A percentile compares a stretch with the other conserved stretches of the same genome.
phyloP scores from a whole-genome alignment of 2,329 filamentous ascomycete genomes.

The Aspergillus fumigatus region DNA sequence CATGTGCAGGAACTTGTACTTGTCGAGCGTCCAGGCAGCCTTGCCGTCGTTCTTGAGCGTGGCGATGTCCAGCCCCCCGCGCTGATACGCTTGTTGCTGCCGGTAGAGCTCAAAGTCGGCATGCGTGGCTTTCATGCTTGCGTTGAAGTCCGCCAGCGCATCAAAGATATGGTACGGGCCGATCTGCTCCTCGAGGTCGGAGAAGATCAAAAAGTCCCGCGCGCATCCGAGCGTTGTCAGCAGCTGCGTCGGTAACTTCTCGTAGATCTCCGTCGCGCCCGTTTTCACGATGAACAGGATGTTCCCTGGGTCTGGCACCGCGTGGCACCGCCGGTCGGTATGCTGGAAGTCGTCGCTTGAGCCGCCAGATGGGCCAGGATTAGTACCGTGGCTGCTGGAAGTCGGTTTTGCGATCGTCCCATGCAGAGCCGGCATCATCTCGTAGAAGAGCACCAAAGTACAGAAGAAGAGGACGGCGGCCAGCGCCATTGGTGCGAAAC shows the following conservation, averaged over 20 bases:
- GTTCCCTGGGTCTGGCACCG: constrained; percentile 44
- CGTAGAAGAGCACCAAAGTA: neutral
- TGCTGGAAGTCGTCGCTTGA: neutral
- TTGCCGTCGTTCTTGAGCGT: constrained; percentile 12
- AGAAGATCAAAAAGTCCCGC: constrained; percentile 47
- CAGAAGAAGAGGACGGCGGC: neutral
- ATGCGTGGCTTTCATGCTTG: constrained; percentile 41
- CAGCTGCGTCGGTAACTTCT: constrained; percentile 52
- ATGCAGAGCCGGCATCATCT: neutral
- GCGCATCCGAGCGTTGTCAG: constrained; percentile 50
- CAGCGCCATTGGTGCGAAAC: neutral
- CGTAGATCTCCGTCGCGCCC: constrained; percentile 51
- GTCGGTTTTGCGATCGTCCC: neutral
- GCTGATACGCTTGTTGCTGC: constrained; percentile 41
- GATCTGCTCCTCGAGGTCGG: constrained; percentile 28
- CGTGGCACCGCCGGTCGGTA: constrained; percentile 30
- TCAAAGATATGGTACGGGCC: constrained; percentile 30
- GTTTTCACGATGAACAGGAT: constrained; percentile 55
- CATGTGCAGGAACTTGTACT: constrained; percentile 61
- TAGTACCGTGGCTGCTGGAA: neutral
- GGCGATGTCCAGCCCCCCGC: constrained; percentile 39
- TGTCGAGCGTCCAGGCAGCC: constrained; percentile 53
- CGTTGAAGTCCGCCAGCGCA: constrained; percentile 31
- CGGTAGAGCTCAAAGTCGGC: constrained; percentile 48
- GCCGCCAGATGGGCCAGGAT: neutral